phyloP scores from a whole-genome alignment of 139 green algal genomes.

The Chlamydomonas urium region DNA sequence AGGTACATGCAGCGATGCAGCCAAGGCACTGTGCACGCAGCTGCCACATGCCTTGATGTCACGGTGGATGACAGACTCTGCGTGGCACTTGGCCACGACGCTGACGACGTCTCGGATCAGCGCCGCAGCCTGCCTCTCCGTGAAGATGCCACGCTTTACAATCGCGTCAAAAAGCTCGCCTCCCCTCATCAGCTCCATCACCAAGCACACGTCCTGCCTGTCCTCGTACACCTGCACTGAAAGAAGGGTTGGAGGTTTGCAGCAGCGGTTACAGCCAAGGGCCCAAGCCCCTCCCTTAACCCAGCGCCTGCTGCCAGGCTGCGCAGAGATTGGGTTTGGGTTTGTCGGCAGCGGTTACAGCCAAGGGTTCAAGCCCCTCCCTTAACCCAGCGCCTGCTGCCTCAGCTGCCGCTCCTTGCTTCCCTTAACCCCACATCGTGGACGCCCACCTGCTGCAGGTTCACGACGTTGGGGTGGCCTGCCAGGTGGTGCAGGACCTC shows the following conservation, averaged over 20 bases:
- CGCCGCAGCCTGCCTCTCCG: conserved; percentile 73
- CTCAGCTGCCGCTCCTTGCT: no score
- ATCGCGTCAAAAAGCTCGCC: conserved; percentile 98
- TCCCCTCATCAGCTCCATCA: conserved; percentile 86
- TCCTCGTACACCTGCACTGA: conserved; percentile 87
- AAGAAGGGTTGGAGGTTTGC: no score
- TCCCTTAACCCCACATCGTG: no score
- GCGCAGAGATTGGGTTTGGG: no score
- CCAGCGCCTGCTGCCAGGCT: no score
- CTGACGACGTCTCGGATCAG: conserved; percentile 68
- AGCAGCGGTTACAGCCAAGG: no score
- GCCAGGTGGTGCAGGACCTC: conserved; percentile 41
- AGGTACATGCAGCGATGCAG: conserved; percentile 57
- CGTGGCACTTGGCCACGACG: conserved; percentile 87
- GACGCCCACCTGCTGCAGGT: conserved; percentile 43
- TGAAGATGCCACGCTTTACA: conserved; percentile 77
- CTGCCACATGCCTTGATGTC: conserved; percentile 64
- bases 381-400: no score
- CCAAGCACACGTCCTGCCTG: conserved; percentile 74
- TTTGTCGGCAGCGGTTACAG: no score
- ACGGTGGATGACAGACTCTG: conserved; percentile 83
- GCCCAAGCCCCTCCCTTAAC: background rate
- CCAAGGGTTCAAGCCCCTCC: background rate
- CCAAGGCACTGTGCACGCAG: background rate
- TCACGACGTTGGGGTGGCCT: conserved; percentile 37